These are phyloP conservation scores for Neurospora africana DNA, from an alignment of 495 filamentous ascomycete genomes.

Conservation along the genomic window DNA sequence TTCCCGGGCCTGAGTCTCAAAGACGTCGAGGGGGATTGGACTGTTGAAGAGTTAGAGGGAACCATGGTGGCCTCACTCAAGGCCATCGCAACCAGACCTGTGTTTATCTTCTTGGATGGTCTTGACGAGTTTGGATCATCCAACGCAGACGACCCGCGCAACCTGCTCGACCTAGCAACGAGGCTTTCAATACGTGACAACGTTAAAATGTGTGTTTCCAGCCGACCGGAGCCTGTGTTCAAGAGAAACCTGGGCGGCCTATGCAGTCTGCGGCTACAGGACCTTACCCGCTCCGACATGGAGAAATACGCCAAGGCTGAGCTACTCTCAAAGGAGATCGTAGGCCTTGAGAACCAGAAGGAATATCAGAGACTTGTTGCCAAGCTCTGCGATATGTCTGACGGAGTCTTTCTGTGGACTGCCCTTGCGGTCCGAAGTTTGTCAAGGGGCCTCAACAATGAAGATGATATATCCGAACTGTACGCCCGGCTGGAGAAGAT, in stretches of 20 bases:
- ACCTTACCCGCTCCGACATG: slow-evolving; percentile 25
- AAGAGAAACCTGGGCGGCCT: background rate
- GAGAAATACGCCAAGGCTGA: slow-evolving; percentile 14
- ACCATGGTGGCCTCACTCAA: background rate
- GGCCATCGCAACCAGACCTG: background rate
- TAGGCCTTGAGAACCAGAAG: background rate
- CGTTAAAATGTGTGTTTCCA: slow-evolving; percentile 10
- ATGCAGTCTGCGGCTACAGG: slow-evolving; percentile 17
- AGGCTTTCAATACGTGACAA: slow-evolving; percentile 3
- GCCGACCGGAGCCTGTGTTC: slow-evolving; percentile 10
- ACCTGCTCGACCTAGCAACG: background rate
- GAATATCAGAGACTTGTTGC: slow-evolving; percentile 2
- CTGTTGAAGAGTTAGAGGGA: slow-evolving; percentile 4
- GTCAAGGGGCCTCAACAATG: slow-evolving; percentile 18
- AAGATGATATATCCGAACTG: too few relatives aligned
- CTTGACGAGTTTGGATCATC: slow-evolving; percentile 10
- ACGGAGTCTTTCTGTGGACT: slow-evolving; percentile 36
- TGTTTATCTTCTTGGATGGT: slow-evolving; percentile 15
- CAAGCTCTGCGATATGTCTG: slow-evolving; percentile 15
- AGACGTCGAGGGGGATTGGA: slow-evolving; percentile 5
- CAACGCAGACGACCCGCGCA: background rate
- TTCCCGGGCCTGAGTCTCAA: background rate
- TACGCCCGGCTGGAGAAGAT: too few relatives aligned
- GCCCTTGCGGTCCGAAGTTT: slow-evolving; percentile 22
- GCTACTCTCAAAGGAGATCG: background rate